Base-by-base conservation (phyloP, 192 early-diverging fungal genomes). In the Piromyces finnis region DNA sequence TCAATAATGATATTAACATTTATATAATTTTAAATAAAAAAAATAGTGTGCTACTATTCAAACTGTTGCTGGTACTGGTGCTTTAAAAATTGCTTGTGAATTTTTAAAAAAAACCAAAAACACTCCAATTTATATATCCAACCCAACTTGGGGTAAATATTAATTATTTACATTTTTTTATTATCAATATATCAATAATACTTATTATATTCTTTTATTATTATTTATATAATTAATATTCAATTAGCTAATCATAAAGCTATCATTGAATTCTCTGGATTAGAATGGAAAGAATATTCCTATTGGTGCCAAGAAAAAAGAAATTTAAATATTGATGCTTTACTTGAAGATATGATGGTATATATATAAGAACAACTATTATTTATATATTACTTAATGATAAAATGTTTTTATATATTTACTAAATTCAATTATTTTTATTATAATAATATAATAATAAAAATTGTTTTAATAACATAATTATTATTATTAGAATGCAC, bases 191-290 rank as follows among this genome's bases (percentile, higher is more conserved):
- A 18, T 59, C 11, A 22, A 16, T 29, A 35, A 28, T 35, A 29
- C 12, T 29, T 29, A 22, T 79, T 77, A n/a, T 29, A 22, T 77
- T 82, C 29, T 9, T 28, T 30, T 77, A 79, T 29, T n/a, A n/a
- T 29, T 27, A 36, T 79, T 78, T 28, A 30, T 51, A 2, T 26
- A 32, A 37, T 29, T 41, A 28, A 18, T 36, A 35, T 12, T 82
- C 94, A 93, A 81, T 99, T 96, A 97, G 97, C 96, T 79, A 99
- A 99, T 91, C 98, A 99, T 85, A 92, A 87, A 29, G 91, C 95
- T 77, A 94, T 99, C 79, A 95, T 98, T 91, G 86, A 90, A 80
- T 94, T 96, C 84, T 88, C 95, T 32, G 95, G 95, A 32, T 85
- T 99, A 35, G 90, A 94, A 85, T 93, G 97, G 28, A 90, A 86